Evolutionary conservation across 768 basidiomycete genomes (phyloP).

Genomic region (Xanthoconium purpureum): DNA sequence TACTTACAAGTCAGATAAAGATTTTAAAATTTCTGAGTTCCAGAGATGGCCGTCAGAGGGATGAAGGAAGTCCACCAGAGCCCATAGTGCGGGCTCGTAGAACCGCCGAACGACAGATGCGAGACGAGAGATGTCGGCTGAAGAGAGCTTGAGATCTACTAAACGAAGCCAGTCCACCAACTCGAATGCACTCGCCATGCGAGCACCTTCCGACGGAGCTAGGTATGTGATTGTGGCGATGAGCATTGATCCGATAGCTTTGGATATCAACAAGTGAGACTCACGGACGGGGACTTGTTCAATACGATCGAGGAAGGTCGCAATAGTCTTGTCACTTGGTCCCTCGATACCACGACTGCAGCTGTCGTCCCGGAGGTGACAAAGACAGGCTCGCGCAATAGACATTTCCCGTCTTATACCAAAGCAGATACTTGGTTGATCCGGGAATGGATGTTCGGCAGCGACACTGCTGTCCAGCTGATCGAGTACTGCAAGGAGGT

Average conservation of each 20-base stretch:
- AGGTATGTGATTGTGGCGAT: neutral
- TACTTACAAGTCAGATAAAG: constrained; percentile 29
- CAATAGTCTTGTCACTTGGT: constrained; percentile 20
- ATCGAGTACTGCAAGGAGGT: constrained; percentile 30
- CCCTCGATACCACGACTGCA: neutral
- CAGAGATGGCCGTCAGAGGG: constrained; percentile 44
- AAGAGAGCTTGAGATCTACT: constrained; percentile 32
- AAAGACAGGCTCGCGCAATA: constrained; percentile 39
- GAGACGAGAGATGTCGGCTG: constrained; percentile 42
- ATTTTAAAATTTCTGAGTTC: constrained; percentile 26
- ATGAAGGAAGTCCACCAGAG: constrained; percentile 43
- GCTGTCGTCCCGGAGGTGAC: constrained; percentile 23
- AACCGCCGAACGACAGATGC: constrained; percentile 38
- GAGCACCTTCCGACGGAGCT: constrained; percentile 39
- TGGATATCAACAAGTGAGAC: constrained; percentile 22
- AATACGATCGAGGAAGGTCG: constrained; percentile 44
- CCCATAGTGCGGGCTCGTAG: constrained; percentile 40
- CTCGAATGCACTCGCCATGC: constrained; percentile 45
- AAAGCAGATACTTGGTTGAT: constrained; percentile 33
- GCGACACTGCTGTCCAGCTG: constrained; percentile 39
- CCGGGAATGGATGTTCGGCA: constrained; percentile 29
- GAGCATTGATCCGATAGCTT: neutral
- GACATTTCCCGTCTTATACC: constrained; percentile 47
- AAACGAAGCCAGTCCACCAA: constrained; percentile 66
- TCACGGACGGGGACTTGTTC: constrained; percentile 47